These are phyloP conservation scores for Rasamsonia emersonii DNA, from an alignment of 2,329 filamentous ascomycete genomes.

Conservation along the genomic window DNA sequence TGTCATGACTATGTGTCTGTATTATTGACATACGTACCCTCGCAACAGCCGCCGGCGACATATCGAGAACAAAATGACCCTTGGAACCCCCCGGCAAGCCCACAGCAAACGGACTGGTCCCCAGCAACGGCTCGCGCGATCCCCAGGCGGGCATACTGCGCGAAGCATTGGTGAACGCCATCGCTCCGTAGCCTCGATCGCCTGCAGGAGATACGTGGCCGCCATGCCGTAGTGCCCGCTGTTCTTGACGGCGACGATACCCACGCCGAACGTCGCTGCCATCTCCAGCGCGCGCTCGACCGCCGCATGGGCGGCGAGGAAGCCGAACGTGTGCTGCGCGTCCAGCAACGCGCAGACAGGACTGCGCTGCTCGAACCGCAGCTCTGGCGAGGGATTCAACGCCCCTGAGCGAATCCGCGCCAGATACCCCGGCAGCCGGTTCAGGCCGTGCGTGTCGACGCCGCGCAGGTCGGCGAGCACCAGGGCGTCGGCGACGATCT, in stretches of 20 bases:
- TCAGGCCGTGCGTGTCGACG: slow-evolving; percentile 19
- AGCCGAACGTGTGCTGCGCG: slow-evolving; percentile 20
- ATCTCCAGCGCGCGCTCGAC: slow-evolving; percentile 12
- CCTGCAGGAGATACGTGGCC: slow-evolving; percentile 15
- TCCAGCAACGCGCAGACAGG: slow-evolving; percentile 19
- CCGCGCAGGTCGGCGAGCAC: slow-evolving; percentile 17
- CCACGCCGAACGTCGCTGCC: slow-evolving; percentile 14
- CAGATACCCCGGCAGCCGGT: slow-evolving; percentile 15
- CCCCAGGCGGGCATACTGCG: slow-evolving; percentile 26
- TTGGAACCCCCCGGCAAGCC: slow-evolving; percentile 4
- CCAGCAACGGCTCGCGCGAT: slow-evolving; percentile 8
- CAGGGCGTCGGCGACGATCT: slow-evolving; percentile 10
- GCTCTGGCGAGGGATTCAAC: slow-evolving; percentile 11
- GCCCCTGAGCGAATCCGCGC: slow-evolving; percentile 13
- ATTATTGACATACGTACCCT: slow-evolving; percentile 3
- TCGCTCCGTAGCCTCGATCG: slow-evolving; percentile 13
- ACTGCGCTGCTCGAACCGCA: slow-evolving; percentile 13
- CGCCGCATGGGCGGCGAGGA: slow-evolving; percentile 15
- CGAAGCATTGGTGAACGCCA: slow-evolving; percentile 28
- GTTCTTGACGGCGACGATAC: slow-evolving; percentile 15
- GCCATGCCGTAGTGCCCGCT: slow-evolving; percentile 20
- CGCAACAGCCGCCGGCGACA: slow-evolving; percentile 15
- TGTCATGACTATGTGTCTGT: no score
- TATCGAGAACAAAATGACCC: slow-evolving; percentile 14
- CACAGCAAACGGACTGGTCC: slow-evolving; percentile 9